A percentile compares a stretch with the other conserved stretches of the same genome.
phyloP scores from a whole-genome alignment of 2,329 filamentous ascomycete genomes.

The Ilyonectria mors-panacis region DNA sequence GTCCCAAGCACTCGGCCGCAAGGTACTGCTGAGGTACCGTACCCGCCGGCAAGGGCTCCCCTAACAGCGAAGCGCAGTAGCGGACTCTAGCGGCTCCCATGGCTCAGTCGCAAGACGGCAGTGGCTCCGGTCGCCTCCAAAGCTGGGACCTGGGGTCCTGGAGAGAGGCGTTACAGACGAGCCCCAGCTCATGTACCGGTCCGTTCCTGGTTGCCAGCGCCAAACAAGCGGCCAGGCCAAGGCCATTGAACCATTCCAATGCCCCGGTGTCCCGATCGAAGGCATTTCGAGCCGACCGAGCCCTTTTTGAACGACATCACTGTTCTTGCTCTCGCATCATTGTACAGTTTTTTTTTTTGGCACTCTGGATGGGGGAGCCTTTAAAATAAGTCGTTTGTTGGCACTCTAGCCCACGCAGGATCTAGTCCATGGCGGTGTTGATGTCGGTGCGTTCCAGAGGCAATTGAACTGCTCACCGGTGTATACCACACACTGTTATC shows the following conservation, averaged over 20 bases:
- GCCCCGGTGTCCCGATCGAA: neutral
- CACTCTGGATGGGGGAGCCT: neutral
- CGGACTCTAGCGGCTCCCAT: constrained; percentile 28
- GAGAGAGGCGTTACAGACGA: constrained; percentile 20
- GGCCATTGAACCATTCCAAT: constrained; percentile 22
- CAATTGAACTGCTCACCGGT: neutral
- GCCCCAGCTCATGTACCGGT: constrained; percentile 41
- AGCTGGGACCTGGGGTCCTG: constrained; percentile 16
- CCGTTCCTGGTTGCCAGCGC: constrained; percentile 43
- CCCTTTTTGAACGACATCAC: neutral
- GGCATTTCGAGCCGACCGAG: neutral
- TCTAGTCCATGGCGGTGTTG: neutral
- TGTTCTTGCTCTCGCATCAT: neutral
- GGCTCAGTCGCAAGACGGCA: constrained; percentile 35
- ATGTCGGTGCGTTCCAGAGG: neutral
- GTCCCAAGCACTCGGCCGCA: neutral
- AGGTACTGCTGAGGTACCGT: constrained; percentile 29
- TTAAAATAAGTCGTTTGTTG: neutral
- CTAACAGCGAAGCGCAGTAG: constrained; percentile 33
- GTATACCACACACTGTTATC: neutral
- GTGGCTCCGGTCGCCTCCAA: constrained; percentile 31
- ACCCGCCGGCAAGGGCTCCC: constrained; percentile 16
- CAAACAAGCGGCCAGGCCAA: constrained; percentile 17
- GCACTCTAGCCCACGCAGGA: neutral
- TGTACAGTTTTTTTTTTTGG: neutral